Conservation (phyloP, 164 flowering plant species). For the Tetracentron sinense region DNA sequence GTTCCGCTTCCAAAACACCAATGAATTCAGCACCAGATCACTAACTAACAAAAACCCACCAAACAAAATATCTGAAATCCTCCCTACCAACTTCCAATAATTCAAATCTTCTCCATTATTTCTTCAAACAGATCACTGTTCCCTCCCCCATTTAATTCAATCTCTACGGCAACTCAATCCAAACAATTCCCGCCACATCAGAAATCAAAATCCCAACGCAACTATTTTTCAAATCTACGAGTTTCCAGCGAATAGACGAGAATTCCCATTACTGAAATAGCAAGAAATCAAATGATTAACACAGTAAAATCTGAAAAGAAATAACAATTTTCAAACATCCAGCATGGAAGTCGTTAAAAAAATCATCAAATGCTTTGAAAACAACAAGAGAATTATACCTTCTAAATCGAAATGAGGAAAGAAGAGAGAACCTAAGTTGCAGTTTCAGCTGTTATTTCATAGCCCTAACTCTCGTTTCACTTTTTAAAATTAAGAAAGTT, state of each 20-base stretch:
- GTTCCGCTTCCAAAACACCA: not conserved
- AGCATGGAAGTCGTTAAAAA: conserved; percentile 4
- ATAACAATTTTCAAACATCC: not conserved
- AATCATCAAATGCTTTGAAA: not conserved
- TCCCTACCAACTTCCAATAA: not conserved
- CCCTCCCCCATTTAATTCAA: not conserved
- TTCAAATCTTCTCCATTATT: no score
- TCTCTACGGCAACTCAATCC: not conserved
- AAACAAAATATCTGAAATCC: not conserved
- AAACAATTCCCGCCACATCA: no score
- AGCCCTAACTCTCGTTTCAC: no score
- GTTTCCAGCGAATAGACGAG: no score
- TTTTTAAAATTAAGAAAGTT: no score
- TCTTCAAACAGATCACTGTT: not conserved
- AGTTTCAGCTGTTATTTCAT: not conserved
- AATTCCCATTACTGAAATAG: not conserved
- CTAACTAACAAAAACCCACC: not conserved
- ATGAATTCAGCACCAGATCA: not conserved
- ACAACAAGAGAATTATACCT: not conserved
- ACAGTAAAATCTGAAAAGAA: not conserved
- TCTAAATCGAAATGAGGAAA: not conserved
- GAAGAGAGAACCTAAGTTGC: not conserved
- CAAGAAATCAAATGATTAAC: not conserved
- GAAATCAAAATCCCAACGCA: no score
- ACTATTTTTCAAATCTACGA: not conserved